Conservation (phyloP, 768 basidiomycete species). For the Neoboletus subvelutipes region DNA sequence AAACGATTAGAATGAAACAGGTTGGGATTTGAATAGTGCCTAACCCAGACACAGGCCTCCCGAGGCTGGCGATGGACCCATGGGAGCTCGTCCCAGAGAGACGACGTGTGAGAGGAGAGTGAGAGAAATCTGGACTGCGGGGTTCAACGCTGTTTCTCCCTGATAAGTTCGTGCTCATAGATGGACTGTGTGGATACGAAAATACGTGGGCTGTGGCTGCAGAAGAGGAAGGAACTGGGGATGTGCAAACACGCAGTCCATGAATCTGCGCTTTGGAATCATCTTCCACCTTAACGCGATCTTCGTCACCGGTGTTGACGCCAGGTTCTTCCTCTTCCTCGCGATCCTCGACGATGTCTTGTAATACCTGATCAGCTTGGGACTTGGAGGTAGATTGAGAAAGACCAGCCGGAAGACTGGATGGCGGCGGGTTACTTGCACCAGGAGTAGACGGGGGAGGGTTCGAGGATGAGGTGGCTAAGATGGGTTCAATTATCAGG, state of each 20-base stretch:
- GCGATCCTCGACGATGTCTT: slow-evolving; percentile 48
- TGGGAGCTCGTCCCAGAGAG: slow-evolving; percentile 27
- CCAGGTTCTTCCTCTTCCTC: slow-evolving; percentile 52
- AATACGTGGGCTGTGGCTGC: slow-evolving; percentile 26
- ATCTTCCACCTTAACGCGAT: slow-evolving; percentile 17
- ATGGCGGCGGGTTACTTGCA: slow-evolving; percentile 36
- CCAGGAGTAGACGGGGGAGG: slow-evolving; percentile 17
- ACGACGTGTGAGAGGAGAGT: slow-evolving; percentile 20
- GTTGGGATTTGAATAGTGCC: background rate
- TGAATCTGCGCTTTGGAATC: slow-evolving; percentile 44
- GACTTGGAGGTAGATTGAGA: slow-evolving; percentile 26
- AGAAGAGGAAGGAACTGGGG: slow-evolving; percentile 33
- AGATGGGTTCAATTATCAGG: slow-evolving; percentile 53
- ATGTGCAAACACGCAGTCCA: slow-evolving; percentile 56
- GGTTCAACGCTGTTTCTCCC: slow-evolving; percentile 26
- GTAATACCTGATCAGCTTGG: slow-evolving; percentile 39
- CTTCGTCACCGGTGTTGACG: slow-evolving; percentile 12
- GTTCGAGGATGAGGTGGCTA: slow-evolving; percentile 35
- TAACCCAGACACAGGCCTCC: slow-evolving; percentile 27
- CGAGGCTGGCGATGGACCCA: slow-evolving; percentile 27
- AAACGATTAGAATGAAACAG: background rate
- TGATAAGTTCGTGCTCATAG: slow-evolving; percentile 12
- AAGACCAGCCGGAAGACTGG: slow-evolving; percentile 37
- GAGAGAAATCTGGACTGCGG: slow-evolving; percentile 25
- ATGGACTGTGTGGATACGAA: slow-evolving; percentile 25